Base-by-base conservation (phyloP, 495 filamentous ascomycete genomes). In the Platismatia glauca region DNA sequence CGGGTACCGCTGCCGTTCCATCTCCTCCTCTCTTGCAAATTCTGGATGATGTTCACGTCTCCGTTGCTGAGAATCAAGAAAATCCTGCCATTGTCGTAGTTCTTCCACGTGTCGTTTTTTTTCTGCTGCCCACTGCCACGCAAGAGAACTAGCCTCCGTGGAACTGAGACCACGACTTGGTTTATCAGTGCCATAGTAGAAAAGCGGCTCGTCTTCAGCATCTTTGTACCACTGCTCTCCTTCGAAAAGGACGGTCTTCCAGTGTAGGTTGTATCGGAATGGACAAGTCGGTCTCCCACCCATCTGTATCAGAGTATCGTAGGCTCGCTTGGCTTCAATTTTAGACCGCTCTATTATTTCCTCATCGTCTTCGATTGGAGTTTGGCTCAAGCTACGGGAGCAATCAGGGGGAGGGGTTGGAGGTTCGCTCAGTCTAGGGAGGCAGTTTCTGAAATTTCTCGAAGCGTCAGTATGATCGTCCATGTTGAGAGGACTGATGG, bases 401-500 rank as follows among this genome's bases (percentile, higher is more conserved):
- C 18, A 48, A 48, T 48, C 12, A 48, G 7, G 7, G 12, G 11
- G n/a, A 48, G 7, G 7, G 12, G 7, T 48, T 48, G 12, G 9
- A 48, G 12, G 12, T 48, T 48, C n/a, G 29, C 57, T 59, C 12
- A 43, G 35, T 46, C n/a, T 44, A 43, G n/a, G 27, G 18, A 34
- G 18, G 20, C 20, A 59, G n/a, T 59, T 27, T 59, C 38, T 59
- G 12, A 24, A 34, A 46, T 59, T 59, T 59, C n/a, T 59, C 13
- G 29, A 41, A 59, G 12, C n/a, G 8, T 59, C 12, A 59, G 20
- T 59, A 59, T 59, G 12, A 59, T 43, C 16, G 13, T 46, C 16
- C n/a, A 43, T 59, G 24, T 43, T 59, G 29, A 59, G 29, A 59
- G 29, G n/a, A 59, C 27, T 33, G 15, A 38, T 59, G 13, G 8